Base-by-base conservation (phyloP, 345 rosid genomes). In the Turritis glabra region DNA sequence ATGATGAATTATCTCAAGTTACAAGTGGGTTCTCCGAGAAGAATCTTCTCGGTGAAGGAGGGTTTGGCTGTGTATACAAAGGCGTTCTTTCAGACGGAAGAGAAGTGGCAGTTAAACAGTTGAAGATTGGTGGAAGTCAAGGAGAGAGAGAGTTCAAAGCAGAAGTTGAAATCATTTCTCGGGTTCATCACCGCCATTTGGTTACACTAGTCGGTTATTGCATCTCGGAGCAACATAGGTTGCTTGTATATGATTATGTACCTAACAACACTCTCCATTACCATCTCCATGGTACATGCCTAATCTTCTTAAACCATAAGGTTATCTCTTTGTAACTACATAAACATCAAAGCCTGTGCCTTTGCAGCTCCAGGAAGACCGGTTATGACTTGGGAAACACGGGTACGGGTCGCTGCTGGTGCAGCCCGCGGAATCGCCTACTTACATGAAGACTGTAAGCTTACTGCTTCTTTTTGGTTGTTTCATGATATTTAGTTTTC, bases 391-490 rank as follows among this genome's bases (percentile, higher is more conserved):
- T 95, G 98, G 99, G 88, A 74, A 27, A 83, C 79, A 14, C 85
- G 97, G 72, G 91, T 92, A 43, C 90, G 76, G 81, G 90, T 90
- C 54, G 96, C 97, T 78, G 93, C 91, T 77, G 99, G 98, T 61
- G 97, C 99, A 72, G 99, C 99, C 73, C 97, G 91, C 53, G 99
- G 99, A 81, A 85, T 95, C 51, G 97, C 99, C 30, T 95, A 95
- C 74, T 88, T 95, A 25, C 99, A 95, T 65, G 99, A 95, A 88
- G 99, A 95, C 79, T 95, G 99, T 95, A 92, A 85, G 56, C 10
- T 67, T 80, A 57, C 79, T 78, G 55, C 40, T 79, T 61, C 40
- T 71, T 62, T 50, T 64, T 33, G 9, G 5, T 51, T 69, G n/a
- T 48, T 38, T 40, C 3, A 15, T 19, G 67, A 55, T 62, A 7